Evolutionary conservation across 768 basidiomycete species (phyloP), one percentile per base, ranked within the genome.

Genomic region (Mycena galopus): DNA sequence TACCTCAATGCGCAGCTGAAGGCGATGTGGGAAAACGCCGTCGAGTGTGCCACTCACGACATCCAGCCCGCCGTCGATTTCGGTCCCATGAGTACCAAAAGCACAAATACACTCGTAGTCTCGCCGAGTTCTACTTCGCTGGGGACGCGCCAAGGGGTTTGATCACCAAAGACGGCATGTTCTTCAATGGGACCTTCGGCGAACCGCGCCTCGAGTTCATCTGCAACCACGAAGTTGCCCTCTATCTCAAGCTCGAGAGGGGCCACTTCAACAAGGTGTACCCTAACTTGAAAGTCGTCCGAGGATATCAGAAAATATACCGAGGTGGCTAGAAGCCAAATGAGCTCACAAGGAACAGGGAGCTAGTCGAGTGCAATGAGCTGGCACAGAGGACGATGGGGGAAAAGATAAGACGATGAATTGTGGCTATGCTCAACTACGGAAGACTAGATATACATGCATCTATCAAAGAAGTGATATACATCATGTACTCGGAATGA

Each of bases 181-280:
- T 78, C 64, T 59, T 59, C 58, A 11, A 71, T 27, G 66, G 70
- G 69, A 32, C 65, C 59, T 78, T 78, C 51, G 59, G 51, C 55
- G 61, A 73, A 50, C 78, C 78, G n/a, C 70, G 67, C 39, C 67
- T 78, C 39, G 71, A 77, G 53, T 74, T 78, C 65, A 58, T 47
- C 44, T 47, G 44, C 44, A 47, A 47, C 21, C 44, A 47, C 69
- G 77, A 78, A 59, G 68, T 64, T 14, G 71, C 74, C 30, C 67
- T 78, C 27, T 56, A 63, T 58, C 39, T 78, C 58, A 69, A 56
- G 27, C 35, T 78, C 19, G 56, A 74, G 35, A 53, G 32, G 16
- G 78, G 77, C 39, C 77, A 77, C 53, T 65, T 75, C 65, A 77
- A 73, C 53, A 65, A 35, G 56, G 74, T 59, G 4, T 59, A 71